These are phyloP conservation scores for Jackrogersella multiformis DNA, from an alignment of 495 filamentous ascomycete genomes.

Conservation along the genomic window DNA sequence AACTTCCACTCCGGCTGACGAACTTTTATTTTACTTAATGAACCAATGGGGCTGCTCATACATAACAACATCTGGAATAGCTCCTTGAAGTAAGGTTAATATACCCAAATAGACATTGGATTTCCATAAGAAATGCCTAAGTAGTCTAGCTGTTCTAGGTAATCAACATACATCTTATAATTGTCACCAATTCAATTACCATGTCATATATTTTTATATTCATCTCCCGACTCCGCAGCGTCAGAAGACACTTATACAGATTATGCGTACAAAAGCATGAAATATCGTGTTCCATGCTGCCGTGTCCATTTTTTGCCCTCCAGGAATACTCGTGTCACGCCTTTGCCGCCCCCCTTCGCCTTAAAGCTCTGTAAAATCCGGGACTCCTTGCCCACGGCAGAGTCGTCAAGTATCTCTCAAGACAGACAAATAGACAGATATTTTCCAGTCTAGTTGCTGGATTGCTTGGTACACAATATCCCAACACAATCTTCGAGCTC, in stretches of 20 bases:
- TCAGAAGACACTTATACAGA: slow-evolving; percentile 34
- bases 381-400: slow-evolving; percentile 14
- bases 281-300: slow-evolving; percentile 36
- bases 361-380: slow-evolving; percentile 17
- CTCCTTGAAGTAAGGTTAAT: not conserved
- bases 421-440: not conserved
- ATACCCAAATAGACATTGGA: not conserved
- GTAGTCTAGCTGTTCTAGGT: not conserved
- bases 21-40: too few relatives aligned
- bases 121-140: not conserved
- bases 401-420: slow-evolving; percentile 3
- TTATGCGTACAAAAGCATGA: slow-evolving; percentile 43
- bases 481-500: not conserved
- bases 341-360: slow-evolving; percentile 12
- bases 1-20: too few relatives aligned
- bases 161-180: too few relatives aligned
- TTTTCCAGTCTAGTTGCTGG: slow-evolving; percentile 8
- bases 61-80: too few relatives aligned
- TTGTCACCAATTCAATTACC: not conserved
- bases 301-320: slow-evolving; percentile 36
- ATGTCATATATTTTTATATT: slow-evolving; percentile 29
- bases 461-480: slow-evolving; percentile 1
- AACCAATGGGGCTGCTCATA: too few relatives aligned
- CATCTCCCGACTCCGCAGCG: slow-evolving; percentile 20
- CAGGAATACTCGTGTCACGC: slow-evolving; percentile 29